A percentile compares a stretch with the other conserved stretches of the same genome.
Evolutionary conservation across 2,329 filamentous ascomycete species (phyloP).

Genomic region (Ophiostoma novo-ulmi): DNA sequence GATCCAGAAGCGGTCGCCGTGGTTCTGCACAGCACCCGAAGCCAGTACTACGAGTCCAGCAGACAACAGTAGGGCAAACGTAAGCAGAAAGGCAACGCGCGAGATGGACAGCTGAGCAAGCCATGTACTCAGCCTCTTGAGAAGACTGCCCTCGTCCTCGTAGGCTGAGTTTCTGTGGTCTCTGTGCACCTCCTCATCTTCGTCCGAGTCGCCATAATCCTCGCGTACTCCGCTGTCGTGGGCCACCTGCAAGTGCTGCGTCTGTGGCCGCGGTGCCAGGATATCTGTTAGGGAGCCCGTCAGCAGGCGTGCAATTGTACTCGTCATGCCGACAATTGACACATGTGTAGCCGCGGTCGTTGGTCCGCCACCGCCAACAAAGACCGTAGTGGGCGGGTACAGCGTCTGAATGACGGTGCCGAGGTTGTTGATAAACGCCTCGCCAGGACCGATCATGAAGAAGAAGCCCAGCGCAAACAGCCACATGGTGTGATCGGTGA

Average conservation of each 20-base stretch:
- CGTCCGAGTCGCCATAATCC: constrained; percentile 24
- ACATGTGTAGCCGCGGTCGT: constrained; percentile 80
- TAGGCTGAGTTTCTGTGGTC: neutral
- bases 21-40: constrained; percentile 66
- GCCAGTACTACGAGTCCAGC: constrained; percentile 73
- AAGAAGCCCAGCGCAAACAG: constrained; percentile 86
- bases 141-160: constrained; percentile 15
- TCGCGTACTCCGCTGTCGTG: constrained; percentile 26
- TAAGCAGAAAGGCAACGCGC: constrained; percentile 72
- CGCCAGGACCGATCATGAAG: constrained; percentile 88
- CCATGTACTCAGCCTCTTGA: neutral
- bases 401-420: constrained; percentile 89
- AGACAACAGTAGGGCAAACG: constrained; percentile 68
- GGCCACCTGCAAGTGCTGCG: constrained; percentile 50
- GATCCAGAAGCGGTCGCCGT: constrained; percentile 75
- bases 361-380: constrained; percentile 29
- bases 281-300: constrained; percentile 86
- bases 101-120: constrained; percentile 55
- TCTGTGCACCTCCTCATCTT: constrained; percentile 34
- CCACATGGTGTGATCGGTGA: constrained; percentile 93
- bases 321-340: constrained; percentile 83
- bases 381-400: constrained; percentile 47
- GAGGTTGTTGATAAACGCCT: constrained; percentile 96
- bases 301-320: constrained; percentile 82
- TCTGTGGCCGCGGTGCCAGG: constrained; percentile 64